These are phyloP conservation scores for Albophoma yamanashiensis DNA, from an alignment of 2,329 filamentous ascomycete genomes.

Conservation along the genomic window DNA sequence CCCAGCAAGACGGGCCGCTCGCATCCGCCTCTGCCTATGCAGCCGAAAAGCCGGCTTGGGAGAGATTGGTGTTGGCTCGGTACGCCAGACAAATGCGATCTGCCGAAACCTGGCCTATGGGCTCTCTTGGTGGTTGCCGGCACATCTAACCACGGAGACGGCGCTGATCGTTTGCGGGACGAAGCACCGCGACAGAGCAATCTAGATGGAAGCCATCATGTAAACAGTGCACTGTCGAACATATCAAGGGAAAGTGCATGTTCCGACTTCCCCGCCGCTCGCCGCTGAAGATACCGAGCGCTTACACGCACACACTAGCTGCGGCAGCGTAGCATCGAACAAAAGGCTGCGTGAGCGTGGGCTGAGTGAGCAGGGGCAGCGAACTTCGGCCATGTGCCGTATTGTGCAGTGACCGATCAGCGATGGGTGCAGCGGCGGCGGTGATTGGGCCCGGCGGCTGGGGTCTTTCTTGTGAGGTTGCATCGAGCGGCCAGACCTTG, in stretches of 20 bases:
- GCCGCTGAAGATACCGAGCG: not conserved
- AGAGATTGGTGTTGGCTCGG: not conserved
- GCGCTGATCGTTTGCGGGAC: not conserved
- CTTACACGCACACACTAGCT: not conserved
- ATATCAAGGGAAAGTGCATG: not conserved
- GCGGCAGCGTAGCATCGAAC: not conserved
- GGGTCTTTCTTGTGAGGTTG: not conserved
- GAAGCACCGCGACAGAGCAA: not conserved
- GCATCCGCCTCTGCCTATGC: not conserved
- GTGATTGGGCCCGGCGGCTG: not conserved
- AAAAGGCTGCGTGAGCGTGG: not conserved
- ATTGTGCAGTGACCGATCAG: not conserved
- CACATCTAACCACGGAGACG: not conserved
- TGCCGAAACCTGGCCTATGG: not conserved
- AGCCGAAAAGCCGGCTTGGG: not conserved
- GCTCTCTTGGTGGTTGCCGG: not conserved
- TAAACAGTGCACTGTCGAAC: not conserved
- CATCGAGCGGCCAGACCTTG: not conserved
- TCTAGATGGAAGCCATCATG: not conserved
- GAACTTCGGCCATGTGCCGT: not conserved
- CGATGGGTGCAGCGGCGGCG: not conserved
- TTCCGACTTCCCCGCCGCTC: not conserved
- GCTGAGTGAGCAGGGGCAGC: not conserved
- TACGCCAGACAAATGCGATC: not conserved
- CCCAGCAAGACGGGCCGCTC: not conserved